These are phyloP conservation scores for Myxozyma melibiosi DNA, from an alignment of 805 yeast genomes.

Conservation along the genomic window DNA sequence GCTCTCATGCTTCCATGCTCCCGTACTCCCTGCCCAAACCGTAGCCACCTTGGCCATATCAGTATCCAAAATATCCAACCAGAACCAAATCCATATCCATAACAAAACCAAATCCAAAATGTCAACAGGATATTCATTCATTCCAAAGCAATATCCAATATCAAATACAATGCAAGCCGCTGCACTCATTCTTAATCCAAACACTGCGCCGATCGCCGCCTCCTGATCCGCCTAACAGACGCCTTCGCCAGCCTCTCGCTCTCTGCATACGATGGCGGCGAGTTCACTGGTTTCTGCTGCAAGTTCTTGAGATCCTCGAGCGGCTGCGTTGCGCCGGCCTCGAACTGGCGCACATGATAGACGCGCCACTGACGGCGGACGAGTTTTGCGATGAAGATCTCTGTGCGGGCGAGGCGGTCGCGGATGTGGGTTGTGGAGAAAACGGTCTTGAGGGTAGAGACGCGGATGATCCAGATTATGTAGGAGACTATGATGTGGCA, in stretches of 20 bases:
- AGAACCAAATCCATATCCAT: too few relatives aligned
- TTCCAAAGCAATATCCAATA: background rate
- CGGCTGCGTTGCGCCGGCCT: too few relatives aligned
- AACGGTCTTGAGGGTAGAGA: background rate
- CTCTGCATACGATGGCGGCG: slow-evolving; percentile 19
- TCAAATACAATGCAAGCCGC: background rate
- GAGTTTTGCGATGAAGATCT: background rate
- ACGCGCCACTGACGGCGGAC: background rate
- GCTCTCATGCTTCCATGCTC: too few relatives aligned
- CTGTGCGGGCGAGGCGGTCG: background rate
- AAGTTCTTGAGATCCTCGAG: background rate
- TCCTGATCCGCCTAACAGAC: background rate
- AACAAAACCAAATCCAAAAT: too few relatives aligned
- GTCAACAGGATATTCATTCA: too few relatives aligned
- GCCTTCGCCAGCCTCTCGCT: slow-evolving; percentile 11
- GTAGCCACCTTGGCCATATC: background rate
- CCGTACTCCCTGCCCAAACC: too few relatives aligned
- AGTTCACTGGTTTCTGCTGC: background rate
- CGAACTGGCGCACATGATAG: too few relatives aligned
- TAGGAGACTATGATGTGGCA: slow-evolving; percentile 3
- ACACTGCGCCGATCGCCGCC: slow-evolving; percentile 1
- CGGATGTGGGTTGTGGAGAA: background rate
- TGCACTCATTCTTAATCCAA: background rate
- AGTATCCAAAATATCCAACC: background rate
- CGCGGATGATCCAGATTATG: slow-evolving; percentile 11